These are phyloP conservation scores for Fusarium protoensiforme DNA, from an alignment of 2,329 filamentous ascomycete species.

Conservation along the genomic window DNA sequence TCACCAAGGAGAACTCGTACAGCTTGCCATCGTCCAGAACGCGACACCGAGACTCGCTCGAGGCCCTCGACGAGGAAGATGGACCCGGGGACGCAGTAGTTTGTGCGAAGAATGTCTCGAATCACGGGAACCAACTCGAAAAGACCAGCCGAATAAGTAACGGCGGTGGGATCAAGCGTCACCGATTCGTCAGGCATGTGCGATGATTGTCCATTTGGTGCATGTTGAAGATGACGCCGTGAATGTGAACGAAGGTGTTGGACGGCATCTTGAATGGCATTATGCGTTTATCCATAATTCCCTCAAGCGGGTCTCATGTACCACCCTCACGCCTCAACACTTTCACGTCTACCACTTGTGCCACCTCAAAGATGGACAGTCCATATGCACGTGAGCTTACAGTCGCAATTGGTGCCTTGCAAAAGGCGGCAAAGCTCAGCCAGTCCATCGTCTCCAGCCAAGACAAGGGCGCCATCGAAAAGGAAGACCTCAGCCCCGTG, in stretches of 20 bases:
- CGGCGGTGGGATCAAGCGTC: constrained; percentile 42
- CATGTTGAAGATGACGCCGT: not conserved
- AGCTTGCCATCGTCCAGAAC: constrained; percentile 53
- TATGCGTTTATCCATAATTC: constrained; percentile 44
- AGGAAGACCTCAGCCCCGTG: constrained; percentile 67
- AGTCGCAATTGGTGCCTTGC: constrained; percentile 56
- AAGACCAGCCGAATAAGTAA: constrained; percentile 37
- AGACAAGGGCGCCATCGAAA: constrained; percentile 63
- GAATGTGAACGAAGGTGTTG: not conserved
- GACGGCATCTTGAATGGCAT: constrained; percentile 8
- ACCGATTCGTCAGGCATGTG: constrained; percentile 37
- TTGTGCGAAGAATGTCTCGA: constrained; percentile 59
- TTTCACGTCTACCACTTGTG: not conserved
- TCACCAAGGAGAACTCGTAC: constrained; percentile 63
- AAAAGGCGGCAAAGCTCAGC: constrained; percentile 60
- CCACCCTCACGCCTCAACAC: constrained; percentile 12
- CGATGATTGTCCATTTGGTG: constrained; percentile 26
- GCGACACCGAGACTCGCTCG: constrained; percentile 50
- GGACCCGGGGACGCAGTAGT: constrained; percentile 58
- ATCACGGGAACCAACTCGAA: constrained; percentile 55
- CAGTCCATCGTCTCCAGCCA: constrained; percentile 58
- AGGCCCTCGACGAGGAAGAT: constrained; percentile 62
- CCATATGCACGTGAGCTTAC: constrained; percentile 55
- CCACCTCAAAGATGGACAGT: constrained; percentile 52
- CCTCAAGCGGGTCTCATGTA: constrained; percentile 33